Base-by-base conservation (phyloP, 2,329 filamentous ascomycete species). In the Botrytis byssoidea region DNA sequence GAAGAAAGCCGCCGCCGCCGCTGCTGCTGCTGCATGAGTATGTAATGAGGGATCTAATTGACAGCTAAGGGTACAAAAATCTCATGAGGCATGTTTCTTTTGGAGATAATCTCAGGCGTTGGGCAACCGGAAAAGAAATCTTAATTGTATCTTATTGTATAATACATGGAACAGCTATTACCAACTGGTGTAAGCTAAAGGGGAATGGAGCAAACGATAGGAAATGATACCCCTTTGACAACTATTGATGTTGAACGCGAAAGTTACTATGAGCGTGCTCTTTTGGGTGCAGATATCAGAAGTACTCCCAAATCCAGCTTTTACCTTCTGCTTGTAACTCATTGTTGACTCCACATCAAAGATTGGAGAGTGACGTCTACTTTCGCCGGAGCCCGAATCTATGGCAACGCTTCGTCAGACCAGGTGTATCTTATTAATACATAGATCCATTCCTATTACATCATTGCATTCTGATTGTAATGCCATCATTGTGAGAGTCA, bases 1-100 rank as follows among this genome's bases (percentile, higher is more conserved):
- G 60, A 74, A 77, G 65, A 29, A 76, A 57, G 73, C 35, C 5
- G 46, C 66, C 5, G 65, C 14, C 2, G 65, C 14, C 1, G 35
- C 14, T 1, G 35, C 48, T 22, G 65, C 14, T 1, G 35, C 48
- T 22, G 10, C 16, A 55, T 67, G 25, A 68, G 35, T 4, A 6
- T 29, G 18, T 18, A n/a, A 29, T 55, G 40, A 5, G 32, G 25
- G 2, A 55, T 20, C 14, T 12, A 1, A 20, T 48, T 1, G 51
- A 29, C 7, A 29, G n/a, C n/a, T 16, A 14, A 32, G 51, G n/a
- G n/a, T 29, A 57, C 7, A 3, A 16, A 18, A 32, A 57, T 9
- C n/a, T 18, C 14, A 29, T 9, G 2, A 57, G 51, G 14, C 51
- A 57, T 32, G n/a, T 63, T 61, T 37, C 20, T 35, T 61, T 60